Evolutionary conservation across 2,329 filamentous ascomycete species (phyloP), one percentile per base, ranked within the genome.

Genomic region (Aureobasidium namibiae): DNA sequence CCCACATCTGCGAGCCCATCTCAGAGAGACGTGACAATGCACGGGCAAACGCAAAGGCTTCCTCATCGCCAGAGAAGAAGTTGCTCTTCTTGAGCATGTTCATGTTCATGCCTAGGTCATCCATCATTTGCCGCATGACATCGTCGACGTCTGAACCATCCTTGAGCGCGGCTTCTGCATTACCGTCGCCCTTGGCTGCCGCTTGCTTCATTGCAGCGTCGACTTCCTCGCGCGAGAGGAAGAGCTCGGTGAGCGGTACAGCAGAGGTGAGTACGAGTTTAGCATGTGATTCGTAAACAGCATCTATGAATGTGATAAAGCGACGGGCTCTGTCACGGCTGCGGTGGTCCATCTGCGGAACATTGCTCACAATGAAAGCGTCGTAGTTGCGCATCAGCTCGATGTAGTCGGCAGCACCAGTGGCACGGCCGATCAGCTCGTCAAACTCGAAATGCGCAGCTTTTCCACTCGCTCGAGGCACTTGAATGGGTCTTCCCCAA

Each of bases 251-350:
- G 2, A 99, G 78, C 0, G 92, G 90, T 50, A 92, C 89, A 41
- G 86, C 90, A 3, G 89, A 92, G 0, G 94, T 99, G 59, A 99
- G 82, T 16, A 97, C 92, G 8, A 99, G 82, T 75, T 96, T 97
- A n/a, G 91, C 92, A 73, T 92, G 83, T 29, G 81, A 80, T 73
- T 99, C 94, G 70, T 99, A 99, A 4, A 96, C 87, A 6, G 94
- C 92, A 71, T 99, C 94, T 64, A 99, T 90, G 67, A 99, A 96
- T 0, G 92, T 99, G 71, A 99, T 99, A 73, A 99, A 96, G 5
- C 94, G 82, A 13, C 94, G 80, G 0, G 94, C 94, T 39, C 96
- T 80, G 74, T 99, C 94, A 21, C 94, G 84, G 68, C 91, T 85
- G 58, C 84, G 84, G 64, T 90, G 83, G 41, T 87, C 94, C 94